These are phyloP conservation scores for Solanum stenotomum DNA, from an alignment of 257 asterid species.

Conservation along the genomic window DNA sequence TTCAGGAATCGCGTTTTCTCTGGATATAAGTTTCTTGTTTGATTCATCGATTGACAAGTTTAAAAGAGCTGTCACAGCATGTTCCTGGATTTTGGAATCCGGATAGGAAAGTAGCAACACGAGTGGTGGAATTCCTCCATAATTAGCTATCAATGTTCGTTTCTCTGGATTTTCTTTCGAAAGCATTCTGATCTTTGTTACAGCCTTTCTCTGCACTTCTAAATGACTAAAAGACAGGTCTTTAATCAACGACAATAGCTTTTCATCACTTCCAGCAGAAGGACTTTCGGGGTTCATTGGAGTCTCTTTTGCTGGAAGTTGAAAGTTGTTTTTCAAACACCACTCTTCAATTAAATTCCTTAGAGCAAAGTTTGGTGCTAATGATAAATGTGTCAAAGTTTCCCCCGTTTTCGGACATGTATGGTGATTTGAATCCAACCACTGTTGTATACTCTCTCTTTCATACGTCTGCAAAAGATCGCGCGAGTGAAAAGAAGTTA, in stretches of 20 bases:
- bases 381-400: conserved; percentile 26
- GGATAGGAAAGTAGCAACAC: conserved; percentile 68
- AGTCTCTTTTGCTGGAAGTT: conserved; percentile 29
- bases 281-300: conserved; percentile 5
- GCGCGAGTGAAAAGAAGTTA: background rate
- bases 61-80: conserved; percentile 70
- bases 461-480: conserved; percentile 56
- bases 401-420: conserved; percentile 89
- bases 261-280: conserved; percentile 2
- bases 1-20: conserved; percentile 47
- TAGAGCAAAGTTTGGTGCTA: conserved; percentile 81
- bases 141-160: conserved; percentile 44
- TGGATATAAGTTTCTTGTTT: conserved; percentile 63
- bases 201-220: conserved; percentile 62
- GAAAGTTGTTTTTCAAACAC: conserved; percentile 56
- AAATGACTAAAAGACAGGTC: conserved; percentile 45
- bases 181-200: conserved; percentile 50
- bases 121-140: conserved; percentile 60
- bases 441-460: conserved; percentile 67
- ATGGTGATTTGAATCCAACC: conserved; percentile 55
- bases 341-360: conserved; percentile 60
- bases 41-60: conserved; percentile 81
- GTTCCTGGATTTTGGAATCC: conserved; percentile 68
- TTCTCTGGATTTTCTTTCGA: conserved; percentile 70
- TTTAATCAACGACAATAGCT: conserved; percentile 27